Percentiles rank a stretch among this genome's conserved stretches.
phyloP scores from a whole-genome alignment of 768 basidiomycete genomes.

The Phanerochaete carnosa region DNA sequence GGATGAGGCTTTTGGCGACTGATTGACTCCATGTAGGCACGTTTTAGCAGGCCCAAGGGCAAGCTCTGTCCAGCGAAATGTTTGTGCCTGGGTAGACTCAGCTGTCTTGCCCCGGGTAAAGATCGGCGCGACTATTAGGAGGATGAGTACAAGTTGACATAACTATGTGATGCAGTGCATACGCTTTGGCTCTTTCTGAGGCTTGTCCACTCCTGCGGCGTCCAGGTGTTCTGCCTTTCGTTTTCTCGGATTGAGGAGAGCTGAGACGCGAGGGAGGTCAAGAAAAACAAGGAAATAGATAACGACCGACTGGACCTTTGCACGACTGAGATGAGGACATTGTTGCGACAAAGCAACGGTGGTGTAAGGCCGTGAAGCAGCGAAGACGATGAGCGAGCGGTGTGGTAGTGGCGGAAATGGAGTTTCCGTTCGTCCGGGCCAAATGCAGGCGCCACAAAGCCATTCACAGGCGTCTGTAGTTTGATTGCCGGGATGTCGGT shows the following conservation, averaged over 20 bases:
- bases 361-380: background rate
- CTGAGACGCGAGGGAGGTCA: constrained; percentile 1
- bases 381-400: background rate
- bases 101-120: constrained; percentile 23
- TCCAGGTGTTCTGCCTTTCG: constrained; percentile 16
- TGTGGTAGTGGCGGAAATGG: background rate
- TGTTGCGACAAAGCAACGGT: background rate
- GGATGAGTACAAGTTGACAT: background rate
- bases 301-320: background rate
- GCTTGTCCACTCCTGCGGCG: background rate
- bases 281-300: background rate
- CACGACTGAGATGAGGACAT: background rate
- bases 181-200: constrained; percentile 19
- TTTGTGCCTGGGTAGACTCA: constrained; percentile 1
- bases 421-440: background rate
- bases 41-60: constrained; percentile 28
- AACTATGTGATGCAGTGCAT: background rate
- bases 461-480: background rate
- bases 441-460: background rate
- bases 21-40: constrained; percentile 35
- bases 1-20: constrained; percentile 37
- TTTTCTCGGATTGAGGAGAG: constrained; percentile 11
- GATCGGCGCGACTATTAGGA: constrained; percentile 15
- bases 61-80: constrained; percentile 30
- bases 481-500: background rate